Base-by-base conservation (phyloP, 306 rosid genomes). In the Cicer arietinum region DNA sequence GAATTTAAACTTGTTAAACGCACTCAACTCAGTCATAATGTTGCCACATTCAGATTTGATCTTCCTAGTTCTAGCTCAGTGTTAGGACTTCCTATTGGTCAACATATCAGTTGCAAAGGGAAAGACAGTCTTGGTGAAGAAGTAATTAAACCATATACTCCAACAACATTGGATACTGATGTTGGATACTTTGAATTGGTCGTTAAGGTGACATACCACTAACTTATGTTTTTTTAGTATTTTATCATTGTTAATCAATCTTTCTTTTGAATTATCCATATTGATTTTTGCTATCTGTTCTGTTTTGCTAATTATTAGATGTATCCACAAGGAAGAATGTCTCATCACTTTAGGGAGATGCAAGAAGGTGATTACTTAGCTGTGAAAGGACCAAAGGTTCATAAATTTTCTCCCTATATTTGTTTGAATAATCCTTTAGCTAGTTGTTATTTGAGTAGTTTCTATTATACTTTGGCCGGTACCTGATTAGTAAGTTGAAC, bases 261-360 rank as follows among this genome's bases (percentile, higher is more conserved):
- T 42, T 56, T 2, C 12, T 13, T 68, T 48, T 8, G 46, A 41
- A 48, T 8, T 52, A 10, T 35, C 16, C 37, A 68, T 80, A 17
- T 37, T 74, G 16, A 58, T 39, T 64, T 53, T 64, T 71, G 7
- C 18, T 54, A 16, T 16, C 46, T 51, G 11, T n/a, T 17, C 18
- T 56, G 11, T 47, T 69, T 76, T 73, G 41, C 5, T 44, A 7
- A 63, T 56, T 47, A 56, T 64, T 72, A 92, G 98, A 92, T 90
- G 98, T 92, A 92, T 90, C 98, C 98, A 37, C 94, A 89, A 89
- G 98, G 96, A 89, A 86, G 96, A 85, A 92, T 92, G 98, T 92
- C 98, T 61, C 92, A 92, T 51, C 91, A 92, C 85, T 92, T 92
- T 39, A 88, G 87, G 44, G 90, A 92, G 88, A 81, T 92, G 92